A percentile compares a stretch with the other conserved stretches of the same genome.
Conservation (phyloP, 768 basidiomycete species). For the Mycena galericulata region DNA sequence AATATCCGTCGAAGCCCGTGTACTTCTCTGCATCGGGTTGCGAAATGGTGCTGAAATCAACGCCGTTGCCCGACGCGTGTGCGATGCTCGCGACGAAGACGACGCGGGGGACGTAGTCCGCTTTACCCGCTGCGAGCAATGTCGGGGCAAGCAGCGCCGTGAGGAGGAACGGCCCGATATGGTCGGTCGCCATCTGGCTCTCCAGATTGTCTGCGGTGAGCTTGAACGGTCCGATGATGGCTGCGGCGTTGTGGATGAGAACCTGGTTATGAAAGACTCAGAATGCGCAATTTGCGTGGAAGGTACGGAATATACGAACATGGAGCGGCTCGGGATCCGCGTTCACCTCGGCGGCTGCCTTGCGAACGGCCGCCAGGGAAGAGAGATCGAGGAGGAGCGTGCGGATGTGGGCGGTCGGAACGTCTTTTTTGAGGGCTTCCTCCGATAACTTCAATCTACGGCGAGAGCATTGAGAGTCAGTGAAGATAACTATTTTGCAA, state of each 20-base stretch:
- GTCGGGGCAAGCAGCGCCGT: neutral
- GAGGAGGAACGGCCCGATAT: neutral
- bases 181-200: neutral
- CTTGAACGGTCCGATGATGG: neutral
- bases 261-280: neutral
- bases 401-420: neutral
- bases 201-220: neutral
- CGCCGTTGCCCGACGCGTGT: neutral
- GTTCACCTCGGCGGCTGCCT: constrained; percentile 10
- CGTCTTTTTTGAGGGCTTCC: constrained; percentile 2
- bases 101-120: neutral
- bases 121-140: neutral
- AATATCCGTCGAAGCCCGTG: neutral
- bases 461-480: neutral
- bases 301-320: neutral
- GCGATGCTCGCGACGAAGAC: neutral
- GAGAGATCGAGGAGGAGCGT: constrained; percentile 7
- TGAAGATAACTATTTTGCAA: neutral
- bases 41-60: neutral
- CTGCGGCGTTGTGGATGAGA: neutral
- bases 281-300: no score
- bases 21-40: neutral
- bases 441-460: constrained; percentile 9
- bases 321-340: constrained; percentile 3
- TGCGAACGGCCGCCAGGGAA: constrained; percentile 2